Percentiles rank a stretch among this genome's conserved stretches.
phyloP scores from a whole-genome alignment of 805 yeast genomes.

The Hagleromyces aurorensis region DNA sequence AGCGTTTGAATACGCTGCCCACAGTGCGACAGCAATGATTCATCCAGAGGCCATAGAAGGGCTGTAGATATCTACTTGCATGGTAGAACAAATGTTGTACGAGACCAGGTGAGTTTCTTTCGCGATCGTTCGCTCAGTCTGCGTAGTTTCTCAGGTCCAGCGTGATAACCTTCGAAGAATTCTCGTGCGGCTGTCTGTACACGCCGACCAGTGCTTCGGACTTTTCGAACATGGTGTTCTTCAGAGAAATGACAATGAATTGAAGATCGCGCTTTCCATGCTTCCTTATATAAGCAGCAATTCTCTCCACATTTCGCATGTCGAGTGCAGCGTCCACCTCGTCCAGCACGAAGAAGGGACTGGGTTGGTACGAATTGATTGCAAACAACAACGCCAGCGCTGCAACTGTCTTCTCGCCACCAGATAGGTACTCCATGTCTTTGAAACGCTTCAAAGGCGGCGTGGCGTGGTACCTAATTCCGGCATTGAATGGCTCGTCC shows the following conservation, averaged over 20 bases:
- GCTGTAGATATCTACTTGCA: too few species aligned
- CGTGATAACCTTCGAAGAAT: constrained; percentile 66
- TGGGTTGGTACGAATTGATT: constrained; percentile 81
- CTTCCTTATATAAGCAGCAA: constrained; percentile 76
- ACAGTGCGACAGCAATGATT: too few species aligned
- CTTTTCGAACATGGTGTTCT: constrained; percentile 76
- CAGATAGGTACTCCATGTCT: constrained; percentile 87
- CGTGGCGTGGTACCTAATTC: constrained; percentile 86
- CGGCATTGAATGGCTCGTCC: constrained; percentile 80
- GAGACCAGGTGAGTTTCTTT: not conserved
- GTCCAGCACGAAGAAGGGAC: constrained; percentile 92
- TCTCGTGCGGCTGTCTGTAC: constrained; percentile 68
- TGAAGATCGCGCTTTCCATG: constrained; percentile 76
- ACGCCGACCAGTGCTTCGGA: constrained; percentile 92
- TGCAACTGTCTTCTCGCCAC: constrained; percentile 96
- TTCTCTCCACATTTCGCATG: constrained; percentile 72
- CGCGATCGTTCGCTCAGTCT: constrained; percentile 17
- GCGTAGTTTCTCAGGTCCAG: constrained; percentile 62
- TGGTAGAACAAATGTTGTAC: not conserved
- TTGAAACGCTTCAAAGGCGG: constrained; percentile 92
- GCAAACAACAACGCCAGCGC: constrained; percentile 90
- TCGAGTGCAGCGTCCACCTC: constrained; percentile 99
- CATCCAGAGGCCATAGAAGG: too few species aligned
- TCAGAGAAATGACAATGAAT: constrained; percentile 87
- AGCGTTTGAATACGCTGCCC: too few species aligned